A percentile compares a stretch with the other conserved stretches of the same genome.
Evolutionary conservation across 345 rosid species (phyloP).

Genomic region (Euphorbia lathyris): DNA sequence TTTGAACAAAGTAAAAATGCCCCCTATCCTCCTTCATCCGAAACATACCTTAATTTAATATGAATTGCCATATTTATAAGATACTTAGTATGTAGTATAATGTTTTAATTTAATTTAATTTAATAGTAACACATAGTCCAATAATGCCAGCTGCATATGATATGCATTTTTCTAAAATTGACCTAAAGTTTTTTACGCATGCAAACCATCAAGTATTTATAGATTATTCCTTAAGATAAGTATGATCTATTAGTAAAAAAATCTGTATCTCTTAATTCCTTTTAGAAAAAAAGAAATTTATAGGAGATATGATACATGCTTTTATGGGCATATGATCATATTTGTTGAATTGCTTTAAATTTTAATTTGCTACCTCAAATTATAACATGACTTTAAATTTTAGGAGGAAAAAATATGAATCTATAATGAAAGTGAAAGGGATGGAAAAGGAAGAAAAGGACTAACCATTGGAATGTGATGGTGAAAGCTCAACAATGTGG

Average conservation of each 20-base stretch:
- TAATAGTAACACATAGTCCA: not conserved
- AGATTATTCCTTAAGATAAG: slow-evolving; percentile 16
- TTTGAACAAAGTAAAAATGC: slow-evolving; percentile 7
- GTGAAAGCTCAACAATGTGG: too few species aligned
- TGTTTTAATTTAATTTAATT: not conserved
- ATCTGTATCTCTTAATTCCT: too few species aligned
- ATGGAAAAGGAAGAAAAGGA: too few species aligned
- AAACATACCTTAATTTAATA: not conserved
- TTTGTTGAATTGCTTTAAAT: too few species aligned
- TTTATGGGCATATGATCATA: too few species aligned
- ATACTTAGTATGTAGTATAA: not conserved
- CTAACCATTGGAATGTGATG: too few species aligned
- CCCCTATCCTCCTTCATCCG: not conserved
- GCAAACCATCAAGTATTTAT: not conserved
- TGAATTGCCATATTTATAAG: not conserved
- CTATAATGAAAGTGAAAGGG: too few species aligned
- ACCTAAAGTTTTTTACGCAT: slow-evolving; percentile 9
- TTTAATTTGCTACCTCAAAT: too few species aligned
- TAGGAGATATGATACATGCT: too few species aligned
- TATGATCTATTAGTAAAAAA: not conserved
- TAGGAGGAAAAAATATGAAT: too few species aligned
- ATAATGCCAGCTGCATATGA: not conserved
- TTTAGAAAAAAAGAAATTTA: too few species aligned
- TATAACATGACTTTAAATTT: too few species aligned
- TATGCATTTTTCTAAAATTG: slow-evolving; percentile 2